Base-by-base conservation (phyloP, 345 rosid species). In the Eucalyptus cloeziana region DNA sequence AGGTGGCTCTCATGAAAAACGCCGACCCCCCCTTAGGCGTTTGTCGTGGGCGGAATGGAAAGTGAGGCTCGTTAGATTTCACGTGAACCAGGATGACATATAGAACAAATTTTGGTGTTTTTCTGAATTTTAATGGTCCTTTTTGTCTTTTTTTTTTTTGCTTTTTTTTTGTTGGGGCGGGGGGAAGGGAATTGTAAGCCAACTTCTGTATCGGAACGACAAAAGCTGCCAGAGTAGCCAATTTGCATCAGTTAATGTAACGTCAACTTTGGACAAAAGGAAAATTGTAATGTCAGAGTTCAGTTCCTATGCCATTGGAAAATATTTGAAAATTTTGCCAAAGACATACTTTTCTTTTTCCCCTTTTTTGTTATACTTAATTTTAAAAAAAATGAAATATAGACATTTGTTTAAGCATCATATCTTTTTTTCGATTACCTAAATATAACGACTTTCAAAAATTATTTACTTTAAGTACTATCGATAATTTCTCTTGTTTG, bases 361-460 rank as follows among this genome's bases (percentile, higher is more conserved):
- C 3, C 2, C 0, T 19, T 52, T 52, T 52, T 33, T 67, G 14
- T 4, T 69, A 5, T 17, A 1, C 1, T 33, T 16, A 31, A 31
- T 33, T 24, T 0, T 0, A 56, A 6, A 56, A 24, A 56, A 56
- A 24, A 8, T 56, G 62, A 24, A 56, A 56, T 56, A 56, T 24
- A 24, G n/a, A 0, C 62, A 56, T 56, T 9, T 24, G 0, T 2
- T 56, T 7, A 8, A 33, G 2, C 0, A 69, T 17, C 2, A 4
- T 33, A 2, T 33, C 4, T 15, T 31, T 33, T 64, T 69, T 62
- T 31, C 0, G 0, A 67, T 31, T 2, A 31, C 1, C 0, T 1
- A 0, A 15, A 3, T 31, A 13, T 9, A 19, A 10, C 1, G 1
- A 69, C 1, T 19, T 33, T 19, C 0, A 33, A 33, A 33, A 9